Evolutionary conservation across 2,329 filamentous ascomycete genomes (phyloP), one percentile per base, ranked within the genome.

Genomic region (Aspergillus phoenicis): DNA sequence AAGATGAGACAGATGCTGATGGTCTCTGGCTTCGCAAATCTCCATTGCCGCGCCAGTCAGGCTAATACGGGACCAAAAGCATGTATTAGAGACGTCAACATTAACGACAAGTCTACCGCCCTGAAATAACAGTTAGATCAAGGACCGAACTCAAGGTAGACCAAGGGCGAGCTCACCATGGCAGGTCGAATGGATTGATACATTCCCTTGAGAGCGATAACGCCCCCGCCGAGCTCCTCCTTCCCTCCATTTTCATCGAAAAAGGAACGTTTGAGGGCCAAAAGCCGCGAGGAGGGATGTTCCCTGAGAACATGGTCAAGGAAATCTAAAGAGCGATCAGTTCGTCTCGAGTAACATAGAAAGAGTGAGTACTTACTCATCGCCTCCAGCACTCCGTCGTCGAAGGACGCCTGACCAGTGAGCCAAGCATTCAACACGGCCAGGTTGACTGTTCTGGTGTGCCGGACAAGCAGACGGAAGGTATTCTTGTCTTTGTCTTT

Each of bases 271-370:
- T 92, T 94, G 75, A 97, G 90, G 0, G 87, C 77, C 0, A 89
- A 81, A 69, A 91, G 87, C 2, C 82, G 78, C 68, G 87, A 79
- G 0, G 88, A 89, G 0, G 95, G 92, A n/a, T 80, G 83, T 74
- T 96, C 87, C 4, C 95, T 91, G 58, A 99, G 82, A 7, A 94
- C 81, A 71, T 99, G 95, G 65, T 99, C 95, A 4, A 97, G 81
- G 71, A 97, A 97, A 73, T 90, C 83, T 85, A 52, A 36, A 51
- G 36, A 39, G 51, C 48, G 26, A 26, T 65, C 22, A 67, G 63
- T 39, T 56, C 17, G 20, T 17, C 10, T 17, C 36, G 30, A 30
- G 3, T 10, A 56, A n/a, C 4, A n/a, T 4, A 13, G 30, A 28
- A 24, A 48, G 11, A 13, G 38, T 30, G 22, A 41, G 11, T 13